Base-by-base conservation (phyloP, 441 rosid genomes). In the Adansonia madagascariensis region DNA sequence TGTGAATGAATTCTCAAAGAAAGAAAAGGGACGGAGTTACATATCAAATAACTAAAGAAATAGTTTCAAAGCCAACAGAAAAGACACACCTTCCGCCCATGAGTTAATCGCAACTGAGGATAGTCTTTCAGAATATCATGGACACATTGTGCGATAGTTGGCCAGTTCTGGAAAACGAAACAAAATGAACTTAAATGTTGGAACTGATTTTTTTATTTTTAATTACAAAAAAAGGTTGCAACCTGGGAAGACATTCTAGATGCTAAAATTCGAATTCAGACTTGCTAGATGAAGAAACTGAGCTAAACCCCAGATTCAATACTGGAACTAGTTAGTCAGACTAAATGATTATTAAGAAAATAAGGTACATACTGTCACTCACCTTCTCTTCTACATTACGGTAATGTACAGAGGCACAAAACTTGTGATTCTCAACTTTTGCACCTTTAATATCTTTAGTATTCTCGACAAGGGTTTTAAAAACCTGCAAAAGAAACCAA, bases 331-430 rank as follows among this genome's bases (percentile, higher is more conserved):
- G 39, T 8, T 49, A 14, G 27, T 14, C 64, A 15, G 6, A 61
- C 20, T 59, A 7, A 67, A 27, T 67, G n/a, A n/a, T 9, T 15
- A 5, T 17, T 39, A 22, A 31, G 46, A 70, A 65, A 27, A 18
- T 17, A 3, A 3, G 10, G 55, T 39, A 35, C 43, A 5, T 39
- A 2, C 56, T 11, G 6, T 9, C 41, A 70, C 17, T 81, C 74
- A 95, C 99, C 88, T 92, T 91, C 80, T 91, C 96, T 6, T 96
- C 98, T 81, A 92, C 99, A 56, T 92, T 96, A 82, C 99, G 98
- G 82, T 94, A 96, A 87, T 96, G 99, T 72, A 96, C 96, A 86
- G 97, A 89, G 79, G 88, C 77, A 64, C 99, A 96, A 84, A 96
- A 96, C 85, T 96, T 94, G 87, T 96, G 97, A 81, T 96, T 86